Conservation (phyloP, 139 green algal species). For the Picochlorum costavermella region DNA sequence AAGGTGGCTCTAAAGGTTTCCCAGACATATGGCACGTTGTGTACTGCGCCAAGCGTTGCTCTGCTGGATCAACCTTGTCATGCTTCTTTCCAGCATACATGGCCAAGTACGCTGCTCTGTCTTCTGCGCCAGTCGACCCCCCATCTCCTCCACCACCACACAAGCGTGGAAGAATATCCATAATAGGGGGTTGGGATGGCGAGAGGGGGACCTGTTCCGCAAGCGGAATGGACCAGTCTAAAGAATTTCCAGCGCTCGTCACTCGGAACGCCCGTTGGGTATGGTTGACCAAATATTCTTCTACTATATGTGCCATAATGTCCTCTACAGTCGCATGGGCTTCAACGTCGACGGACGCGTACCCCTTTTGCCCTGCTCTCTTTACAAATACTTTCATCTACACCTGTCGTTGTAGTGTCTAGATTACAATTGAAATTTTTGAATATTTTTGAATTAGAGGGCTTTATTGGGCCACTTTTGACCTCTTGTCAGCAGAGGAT, state of each 20-base stretch:
- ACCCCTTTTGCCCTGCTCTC: too few relatives aligned
- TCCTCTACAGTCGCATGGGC: too few relatives aligned
- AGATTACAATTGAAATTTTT: too few relatives aligned
- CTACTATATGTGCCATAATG: too few relatives aligned
- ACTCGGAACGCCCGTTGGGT: too few relatives aligned
- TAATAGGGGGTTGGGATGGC: not conserved
- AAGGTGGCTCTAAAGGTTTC: constrained; percentile 55
- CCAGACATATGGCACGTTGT: constrained; percentile 67
- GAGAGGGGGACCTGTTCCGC: not conserved
- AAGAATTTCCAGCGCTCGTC: not conserved
- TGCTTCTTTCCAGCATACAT: constrained; percentile 77
- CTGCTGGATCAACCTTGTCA: constrained; percentile 68
- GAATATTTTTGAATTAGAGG: too few relatives aligned
- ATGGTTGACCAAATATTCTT: too few relatives aligned
- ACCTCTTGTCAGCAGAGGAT: not conserved
- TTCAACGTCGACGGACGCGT: too few relatives aligned
- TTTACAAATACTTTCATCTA: too few relatives aligned
- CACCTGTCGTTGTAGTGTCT: too few relatives aligned
- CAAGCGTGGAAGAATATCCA: constrained; percentile 39
- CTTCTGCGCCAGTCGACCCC: constrained; percentile 82
- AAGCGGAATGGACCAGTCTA: not conserved
- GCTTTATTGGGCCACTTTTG: too few relatives aligned
- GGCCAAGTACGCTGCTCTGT: constrained; percentile 71
- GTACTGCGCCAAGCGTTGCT: constrained; percentile 57
- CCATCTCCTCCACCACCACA: constrained; percentile 76